These are phyloP conservation scores for Colletotrichum liaoningense DNA, from an alignment of 2,329 filamentous ascomycete genomes.

Conservation along the genomic window DNA sequence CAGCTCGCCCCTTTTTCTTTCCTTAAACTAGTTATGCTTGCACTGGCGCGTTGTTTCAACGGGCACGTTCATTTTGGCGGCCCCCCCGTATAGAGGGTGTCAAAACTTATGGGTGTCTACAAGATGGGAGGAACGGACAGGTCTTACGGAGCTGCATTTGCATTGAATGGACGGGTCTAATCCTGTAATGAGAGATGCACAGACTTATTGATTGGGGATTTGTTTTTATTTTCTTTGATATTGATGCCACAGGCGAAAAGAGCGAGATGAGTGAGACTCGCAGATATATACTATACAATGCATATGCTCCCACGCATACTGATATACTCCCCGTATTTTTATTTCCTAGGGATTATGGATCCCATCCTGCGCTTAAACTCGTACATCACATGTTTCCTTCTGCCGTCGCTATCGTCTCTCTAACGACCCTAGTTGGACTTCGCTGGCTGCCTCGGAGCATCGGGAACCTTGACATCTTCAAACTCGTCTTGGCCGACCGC, in stretches of 20 bases:
- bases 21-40: not conserved
- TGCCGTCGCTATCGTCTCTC: not conserved
- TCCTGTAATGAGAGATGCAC: constrained; percentile 30
- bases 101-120: not conserved
- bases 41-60: not conserved
- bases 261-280: constrained; percentile 18
- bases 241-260: constrained; percentile 8
- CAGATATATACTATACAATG: constrained; percentile 28
- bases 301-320: constrained; percentile 7
- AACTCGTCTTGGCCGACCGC: constrained; percentile 97
- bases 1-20: constrained; percentile 14
- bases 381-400: not conserved
- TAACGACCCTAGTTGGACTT: constrained; percentile 43
- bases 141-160: constrained; percentile 10
- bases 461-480: constrained; percentile 92
- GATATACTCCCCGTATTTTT: not conserved
- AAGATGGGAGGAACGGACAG: constrained; percentile 13
- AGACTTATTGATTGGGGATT: constrained; percentile 23
- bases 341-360: not conserved
- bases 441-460: constrained; percentile 68
- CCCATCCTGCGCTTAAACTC: not conserved
- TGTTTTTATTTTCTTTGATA: constrained; percentile 18
- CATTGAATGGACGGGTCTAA: constrained; percentile 20
- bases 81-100: not conserved
- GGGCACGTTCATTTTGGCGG: not conserved